phyloP scores from a whole-genome alignment of 768 basidiomycete species.

The Strobilomyces echinocephalus region DNA sequence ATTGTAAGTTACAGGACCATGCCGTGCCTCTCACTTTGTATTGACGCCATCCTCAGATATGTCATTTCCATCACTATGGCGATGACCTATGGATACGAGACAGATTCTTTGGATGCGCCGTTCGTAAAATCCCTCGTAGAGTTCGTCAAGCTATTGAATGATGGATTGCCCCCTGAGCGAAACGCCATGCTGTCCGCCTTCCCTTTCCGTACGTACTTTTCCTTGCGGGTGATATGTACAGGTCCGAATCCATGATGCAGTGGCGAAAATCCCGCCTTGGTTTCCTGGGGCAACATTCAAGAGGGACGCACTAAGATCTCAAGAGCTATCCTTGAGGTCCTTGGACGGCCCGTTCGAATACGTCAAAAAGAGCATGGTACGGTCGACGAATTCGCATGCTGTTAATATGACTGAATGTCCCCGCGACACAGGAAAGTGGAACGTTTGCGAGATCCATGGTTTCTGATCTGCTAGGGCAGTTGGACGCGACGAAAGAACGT shows the following conservation, averaged over 20 bases:
- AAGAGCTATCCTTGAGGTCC: constrained; percentile 19
- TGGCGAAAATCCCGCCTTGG: constrained; percentile 26
- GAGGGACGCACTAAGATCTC: constrained; percentile 24
- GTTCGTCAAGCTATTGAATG: constrained; percentile 19
- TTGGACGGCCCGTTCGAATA: constrained; percentile 29
- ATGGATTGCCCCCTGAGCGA: constrained; percentile 24
- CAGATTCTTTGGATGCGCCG: constrained; percentile 23
- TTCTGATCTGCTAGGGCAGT: constrained; percentile 21
- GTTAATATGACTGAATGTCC: background rate
- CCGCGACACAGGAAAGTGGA: constrained; percentile 18
- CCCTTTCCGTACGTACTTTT: constrained; percentile 24
- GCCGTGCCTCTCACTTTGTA: background rate
- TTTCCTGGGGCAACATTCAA: constrained; percentile 30
- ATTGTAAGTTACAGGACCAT: constrained; percentile 8
- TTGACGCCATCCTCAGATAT: constrained; percentile 16
- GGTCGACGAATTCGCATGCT: background rate
- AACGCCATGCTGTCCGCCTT: constrained; percentile 26
- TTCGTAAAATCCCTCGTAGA: constrained; percentile 25
- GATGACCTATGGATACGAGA: constrained; percentile 29
- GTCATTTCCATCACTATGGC: constrained; percentile 31
- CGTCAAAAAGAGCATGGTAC: constrained; percentile 23
- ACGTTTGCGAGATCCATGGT: constrained; percentile 27
- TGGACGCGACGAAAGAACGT: constrained; percentile 14
- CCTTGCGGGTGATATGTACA: background rate
- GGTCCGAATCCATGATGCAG: constrained; percentile 8